Evolutionary conservation across 257 asterid genomes (phyloP).

Genomic region (Marsdenia floribunda): DNA sequence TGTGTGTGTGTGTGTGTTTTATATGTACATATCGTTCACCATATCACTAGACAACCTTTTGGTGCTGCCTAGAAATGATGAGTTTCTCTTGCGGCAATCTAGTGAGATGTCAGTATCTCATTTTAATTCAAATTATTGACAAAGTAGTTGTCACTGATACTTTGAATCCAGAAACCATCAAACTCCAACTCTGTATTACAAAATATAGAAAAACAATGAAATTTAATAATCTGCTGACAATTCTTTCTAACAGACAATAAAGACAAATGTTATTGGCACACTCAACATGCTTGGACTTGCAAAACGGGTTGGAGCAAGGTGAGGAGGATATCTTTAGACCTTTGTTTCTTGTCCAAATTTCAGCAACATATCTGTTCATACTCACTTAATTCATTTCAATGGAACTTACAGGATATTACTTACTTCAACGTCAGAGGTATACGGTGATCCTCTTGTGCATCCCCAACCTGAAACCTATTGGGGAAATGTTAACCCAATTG

Average conservation of each 20-base stretch:
- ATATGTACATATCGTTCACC: not conserved
- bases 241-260: slow-evolving; percentile 59
- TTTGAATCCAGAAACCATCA: not conserved
- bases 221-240: not conserved
- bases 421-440: slow-evolving; percentile 94
- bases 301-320: slow-evolving; percentile 96
- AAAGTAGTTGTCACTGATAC: not conserved
- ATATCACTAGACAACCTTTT: not conserved
- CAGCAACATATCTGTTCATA: not conserved
- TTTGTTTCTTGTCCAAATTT: not conserved
- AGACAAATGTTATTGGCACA: slow-evolving; percentile 94
- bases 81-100: not conserved
- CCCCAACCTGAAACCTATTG: slow-evolving; percentile 89
- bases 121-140: not conserved
- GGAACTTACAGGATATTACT: slow-evolving; percentile 60
- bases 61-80: not conserved
- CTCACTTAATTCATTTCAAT: slow-evolving; percentile 9
- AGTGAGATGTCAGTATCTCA: not conserved
- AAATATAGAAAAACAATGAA: not conserved
- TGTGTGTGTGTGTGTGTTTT: not conserved
- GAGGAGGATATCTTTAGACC: slow-evolving; percentile 9
- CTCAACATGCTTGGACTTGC: slow-evolving; percentile 97
- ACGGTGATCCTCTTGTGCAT: slow-evolving; percentile 94
- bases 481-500: slow-evolving; percentile 98
- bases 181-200: not conserved